These are phyloP conservation scores for Pichia heedii DNA, from an alignment of 805 yeast species.

Conservation along the genomic window DNA sequence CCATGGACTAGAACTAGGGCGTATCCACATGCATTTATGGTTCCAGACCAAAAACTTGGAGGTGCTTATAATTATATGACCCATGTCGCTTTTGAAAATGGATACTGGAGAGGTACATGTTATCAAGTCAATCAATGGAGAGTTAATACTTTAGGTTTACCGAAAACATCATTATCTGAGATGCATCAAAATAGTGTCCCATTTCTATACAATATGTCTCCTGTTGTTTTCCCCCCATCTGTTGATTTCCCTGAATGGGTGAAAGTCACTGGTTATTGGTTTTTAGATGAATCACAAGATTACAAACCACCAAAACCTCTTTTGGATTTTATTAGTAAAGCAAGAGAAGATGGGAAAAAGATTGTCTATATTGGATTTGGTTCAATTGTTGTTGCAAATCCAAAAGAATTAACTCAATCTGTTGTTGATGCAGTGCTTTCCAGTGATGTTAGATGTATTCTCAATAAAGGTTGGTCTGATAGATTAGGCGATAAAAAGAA, in stretches of 20 bases:
- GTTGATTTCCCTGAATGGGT: slow-evolving; percentile 94
- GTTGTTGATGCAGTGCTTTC: slow-evolving; percentile 68
- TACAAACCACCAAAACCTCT: slow-evolving; percentile 57
- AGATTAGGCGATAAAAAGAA: slow-evolving; percentile 36
- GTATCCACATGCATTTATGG: slow-evolving; percentile 93
- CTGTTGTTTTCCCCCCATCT: slow-evolving; percentile 82
- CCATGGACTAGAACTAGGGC: slow-evolving; percentile 97
- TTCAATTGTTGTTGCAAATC: slow-evolving; percentile 83
- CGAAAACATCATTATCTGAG: slow-evolving; percentile 58
- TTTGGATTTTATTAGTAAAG: slow-evolving; percentile 49
- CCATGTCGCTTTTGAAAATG: slow-evolving; percentile 85
- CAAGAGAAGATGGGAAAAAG: slow-evolving; percentile 52
- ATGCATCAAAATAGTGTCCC: slow-evolving; percentile 78
- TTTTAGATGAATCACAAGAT: slow-evolving; percentile 43
- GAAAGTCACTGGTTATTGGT: slow-evolving; percentile 95
- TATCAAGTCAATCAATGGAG: slow-evolving; percentile 88
- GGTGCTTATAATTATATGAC: slow-evolving; percentile 90
- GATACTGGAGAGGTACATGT: slow-evolving; percentile 88
- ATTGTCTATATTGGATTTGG: slow-evolving; percentile 93
- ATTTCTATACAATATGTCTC: slow-evolving; percentile 82
- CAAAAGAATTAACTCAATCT: slow-evolving; percentile 67
- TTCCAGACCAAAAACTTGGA: slow-evolving; percentile 87
- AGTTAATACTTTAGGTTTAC: slow-evolving; percentile 50
- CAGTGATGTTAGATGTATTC: slow-evolving; percentile 77
- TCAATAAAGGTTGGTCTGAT: slow-evolving; percentile 95